A percentile compares a stretch with the other conserved stretches of the same genome.
Evolutionary conservation across 768 basidiomycete genomes (phyloP).

Genomic region (Russula emetica): DNA sequence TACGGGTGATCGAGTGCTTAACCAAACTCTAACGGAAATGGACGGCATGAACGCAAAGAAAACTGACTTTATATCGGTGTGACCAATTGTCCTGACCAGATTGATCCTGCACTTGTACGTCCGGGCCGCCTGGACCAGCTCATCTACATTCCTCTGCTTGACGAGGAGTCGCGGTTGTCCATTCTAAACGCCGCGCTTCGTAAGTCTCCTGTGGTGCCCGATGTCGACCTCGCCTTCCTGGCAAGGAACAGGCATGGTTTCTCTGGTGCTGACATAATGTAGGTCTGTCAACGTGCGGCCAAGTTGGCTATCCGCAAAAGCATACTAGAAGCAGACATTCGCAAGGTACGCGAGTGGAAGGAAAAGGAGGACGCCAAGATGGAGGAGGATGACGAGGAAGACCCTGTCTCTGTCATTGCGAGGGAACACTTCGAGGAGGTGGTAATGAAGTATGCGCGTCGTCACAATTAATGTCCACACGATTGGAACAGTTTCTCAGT

Average conservation of each 20-base stretch:
- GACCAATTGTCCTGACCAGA: constrained; percentile 96
- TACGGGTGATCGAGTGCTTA: constrained; percentile 95
- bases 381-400: constrained; percentile 72
- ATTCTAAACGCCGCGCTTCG: constrained; percentile 90
- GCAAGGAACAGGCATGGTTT: constrained; percentile 93
- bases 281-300: constrained; percentile 95
- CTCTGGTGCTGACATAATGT: too few species aligned
- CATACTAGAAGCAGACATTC: constrained; percentile 91
- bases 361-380: constrained; percentile 76
- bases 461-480: too few species aligned
- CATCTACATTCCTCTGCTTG: constrained; percentile 98
- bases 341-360: constrained; percentile 67
- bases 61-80: constrained; percentile 95
- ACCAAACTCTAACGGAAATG: constrained; percentile 97
- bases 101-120: constrained; percentile 88
- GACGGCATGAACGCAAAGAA: constrained; percentile 99
- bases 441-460: too few species aligned
- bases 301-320: constrained; percentile 95
- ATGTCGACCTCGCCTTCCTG: constrained; percentile 84
- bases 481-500: too few species aligned
- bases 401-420: constrained; percentile 87
- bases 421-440: constrained; percentile 97
- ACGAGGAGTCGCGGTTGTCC: constrained; percentile 84
- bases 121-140: constrained; percentile 98
- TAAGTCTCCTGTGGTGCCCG: too few species aligned